Evolutionary conservation across 768 basidiomycete species (phyloP).

Genomic region (Auricularia auricula-judae): DNA sequence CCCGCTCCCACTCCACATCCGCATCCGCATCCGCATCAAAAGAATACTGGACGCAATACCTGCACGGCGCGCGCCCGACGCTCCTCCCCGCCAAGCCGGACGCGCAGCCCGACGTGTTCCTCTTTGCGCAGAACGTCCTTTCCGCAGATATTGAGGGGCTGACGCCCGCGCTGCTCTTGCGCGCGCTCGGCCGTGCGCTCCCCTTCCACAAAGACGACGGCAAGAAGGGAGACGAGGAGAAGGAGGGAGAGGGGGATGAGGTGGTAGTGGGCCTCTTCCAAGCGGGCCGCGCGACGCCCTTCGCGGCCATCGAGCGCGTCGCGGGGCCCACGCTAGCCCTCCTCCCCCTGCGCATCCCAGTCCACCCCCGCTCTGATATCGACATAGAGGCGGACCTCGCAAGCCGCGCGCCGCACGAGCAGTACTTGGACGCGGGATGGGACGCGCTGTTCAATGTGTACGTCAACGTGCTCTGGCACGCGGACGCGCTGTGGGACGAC

Average conservation of each 20-base stretch:
- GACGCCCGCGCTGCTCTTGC: not conserved
- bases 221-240: too few relatives aligned
- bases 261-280: not conserved
- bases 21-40: not conserved
- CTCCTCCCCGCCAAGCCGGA: not conserved
- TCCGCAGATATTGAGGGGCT: not conserved
- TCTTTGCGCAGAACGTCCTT: not conserved
- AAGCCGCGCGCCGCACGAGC: not conserved
- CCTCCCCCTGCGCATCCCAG: not conserved
- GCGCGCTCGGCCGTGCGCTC: not conserved
- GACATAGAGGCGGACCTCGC: not conserved
- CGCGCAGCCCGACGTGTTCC: not conserved
- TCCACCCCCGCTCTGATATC: not conserved
- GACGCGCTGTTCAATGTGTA: not conserved
- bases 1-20: not conserved
- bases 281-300: not conserved
- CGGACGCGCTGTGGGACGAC: not conserved
- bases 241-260: too few relatives aligned
- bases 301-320: not conserved
- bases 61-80: not conserved
- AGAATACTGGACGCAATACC: not conserved
- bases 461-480: not conserved
- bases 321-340: not conserved
- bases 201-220: not conserved
- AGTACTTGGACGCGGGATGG: not conserved